phyloP scores from a whole-genome alignment of 2,329 filamentous ascomycete species.

The Talaromyces verruculosus region DNA sequence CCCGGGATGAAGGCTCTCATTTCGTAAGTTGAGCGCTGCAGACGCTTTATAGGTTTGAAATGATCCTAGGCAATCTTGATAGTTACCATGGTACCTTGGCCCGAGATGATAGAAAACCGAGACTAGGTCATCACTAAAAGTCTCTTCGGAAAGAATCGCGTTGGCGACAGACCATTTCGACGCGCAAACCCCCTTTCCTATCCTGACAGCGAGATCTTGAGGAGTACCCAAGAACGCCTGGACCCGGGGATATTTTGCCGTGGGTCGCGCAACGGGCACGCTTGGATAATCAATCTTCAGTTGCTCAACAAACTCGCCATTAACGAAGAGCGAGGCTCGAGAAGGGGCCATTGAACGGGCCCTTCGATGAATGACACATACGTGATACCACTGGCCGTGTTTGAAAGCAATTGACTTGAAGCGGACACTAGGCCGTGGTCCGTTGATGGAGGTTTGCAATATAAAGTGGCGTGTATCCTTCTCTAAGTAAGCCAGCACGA shows the following conservation, averaged over 20 bases:
- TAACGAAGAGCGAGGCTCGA: constrained; percentile 83
- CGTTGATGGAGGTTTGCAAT: constrained; percentile 88
- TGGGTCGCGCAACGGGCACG: constrained; percentile 63
- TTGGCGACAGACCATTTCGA: constrained; percentile 89
- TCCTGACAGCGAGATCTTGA: constrained; percentile 73
- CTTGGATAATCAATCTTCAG: constrained; percentile 84
- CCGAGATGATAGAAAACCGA: constrained; percentile 89
- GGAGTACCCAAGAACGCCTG: constrained; percentile 94
- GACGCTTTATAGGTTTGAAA: constrained; percentile 97
- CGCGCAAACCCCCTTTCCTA: constrained; percentile 69
- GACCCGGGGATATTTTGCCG: constrained; percentile 59
- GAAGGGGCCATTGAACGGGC: constrained; percentile 72
- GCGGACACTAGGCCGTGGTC: constrained; percentile 80
- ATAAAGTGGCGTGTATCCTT: constrained; percentile 93
- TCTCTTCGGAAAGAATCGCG: constrained; percentile 83
- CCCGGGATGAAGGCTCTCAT: constrained; percentile 84
- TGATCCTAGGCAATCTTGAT: constrained; percentile 91
- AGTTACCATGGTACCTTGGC: constrained; percentile 89
- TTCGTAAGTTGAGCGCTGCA: constrained; percentile 82
- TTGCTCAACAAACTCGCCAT: constrained; percentile 93
- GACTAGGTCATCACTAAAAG: constrained; percentile 85
- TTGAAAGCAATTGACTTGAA: constrained; percentile 83
- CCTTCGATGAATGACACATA: constrained; percentile 80
- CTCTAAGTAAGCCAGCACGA: constrained; percentile 89
- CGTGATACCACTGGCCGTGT: constrained; percentile 84